Percentiles rank a stretch among this genome's conserved stretches.
Evolutionary conservation across 1,284 basidiomycete genomes (phyloP).

Genomic region (Gomphus sp.): DNA sequence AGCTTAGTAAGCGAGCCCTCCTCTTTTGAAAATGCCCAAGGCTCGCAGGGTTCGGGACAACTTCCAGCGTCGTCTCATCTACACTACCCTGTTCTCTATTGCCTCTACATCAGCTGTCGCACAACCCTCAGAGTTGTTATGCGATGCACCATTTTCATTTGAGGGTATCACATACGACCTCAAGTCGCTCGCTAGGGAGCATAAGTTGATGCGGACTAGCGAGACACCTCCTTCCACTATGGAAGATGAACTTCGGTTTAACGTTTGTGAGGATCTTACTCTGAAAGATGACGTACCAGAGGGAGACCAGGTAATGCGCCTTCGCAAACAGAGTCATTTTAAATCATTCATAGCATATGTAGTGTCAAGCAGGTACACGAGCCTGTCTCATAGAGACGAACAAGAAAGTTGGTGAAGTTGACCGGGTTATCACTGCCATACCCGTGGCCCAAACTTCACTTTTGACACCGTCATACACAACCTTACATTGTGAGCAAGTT

Average conservation of each 20-base stretch:
- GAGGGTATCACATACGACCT: conserved; percentile 50
- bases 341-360: conserved; percentile 1
- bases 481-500: conserved; percentile 37
- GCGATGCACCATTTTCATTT: conserved; percentile 31
- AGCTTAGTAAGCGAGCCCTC: neutral
- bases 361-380: conserved; percentile 62
- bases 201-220: conserved; percentile 30
- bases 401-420: conserved; percentile 38
- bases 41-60: neutral
- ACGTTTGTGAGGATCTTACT: conserved; percentile 54
- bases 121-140: conserved; percentile 34
- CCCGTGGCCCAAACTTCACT: conserved; percentile 45
- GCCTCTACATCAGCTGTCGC: conserved; percentile 10
- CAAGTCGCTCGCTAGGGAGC: conserved; percentile 40
- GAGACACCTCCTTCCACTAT: conserved; percentile 40
- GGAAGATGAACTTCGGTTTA: conserved; percentile 40
- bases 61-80: neutral
- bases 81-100: neutral
- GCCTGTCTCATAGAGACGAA: conserved; percentile 66
- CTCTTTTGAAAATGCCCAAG: neutral
- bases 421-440: conserved; percentile 58
- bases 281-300: conserved; percentile 36
- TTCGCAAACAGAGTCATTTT: neutral
- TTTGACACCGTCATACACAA: conserved; percentile 30
- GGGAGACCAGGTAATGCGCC: conserved; percentile 56